Conservation (phyloP, 2,329 filamentous ascomycete genomes). For the Neofusicoccum parvum region DNA sequence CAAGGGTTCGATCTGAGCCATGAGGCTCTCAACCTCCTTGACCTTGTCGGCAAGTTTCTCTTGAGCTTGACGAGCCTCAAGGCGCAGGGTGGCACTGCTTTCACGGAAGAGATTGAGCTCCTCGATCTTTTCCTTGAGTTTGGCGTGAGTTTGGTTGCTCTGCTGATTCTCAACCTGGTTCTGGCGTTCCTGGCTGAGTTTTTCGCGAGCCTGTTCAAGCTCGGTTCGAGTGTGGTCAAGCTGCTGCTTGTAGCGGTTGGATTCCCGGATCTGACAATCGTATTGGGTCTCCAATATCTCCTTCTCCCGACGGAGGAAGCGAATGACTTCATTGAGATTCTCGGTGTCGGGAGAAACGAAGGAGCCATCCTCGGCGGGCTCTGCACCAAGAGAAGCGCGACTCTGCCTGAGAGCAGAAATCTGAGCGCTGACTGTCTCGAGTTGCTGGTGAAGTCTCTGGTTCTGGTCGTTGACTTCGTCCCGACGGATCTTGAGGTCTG, state of each 20-base stretch:
- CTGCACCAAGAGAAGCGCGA: constrained; percentile 57
- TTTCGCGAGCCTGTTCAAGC: constrained; percentile 84
- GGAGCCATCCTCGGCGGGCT: constrained; percentile 53
- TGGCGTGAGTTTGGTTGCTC: constrained; percentile 77
- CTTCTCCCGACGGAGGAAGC: constrained; percentile 90
- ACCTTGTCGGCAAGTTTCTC: constrained; percentile 74
- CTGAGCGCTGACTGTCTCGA: constrained; percentile 80
- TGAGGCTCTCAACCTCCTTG: constrained; percentile 72
- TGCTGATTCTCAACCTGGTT: constrained; percentile 73
- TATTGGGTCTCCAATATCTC: constrained; percentile 97
- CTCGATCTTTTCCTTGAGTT: constrained; percentile 91
- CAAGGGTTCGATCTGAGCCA: constrained; percentile 76
- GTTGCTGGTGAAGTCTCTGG: constrained; percentile 82
- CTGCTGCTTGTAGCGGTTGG: constrained; percentile 86
- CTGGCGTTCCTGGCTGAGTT: constrained; percentile 86
- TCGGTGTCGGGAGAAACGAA: constrained; percentile 64
- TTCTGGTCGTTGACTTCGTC: constrained; percentile 90
- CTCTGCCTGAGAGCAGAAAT: constrained; percentile 78
- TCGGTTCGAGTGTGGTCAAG: constrained; percentile 84
- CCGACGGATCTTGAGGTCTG: constrained; percentile 74
- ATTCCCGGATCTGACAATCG: constrained; percentile 84
- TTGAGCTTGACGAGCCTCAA: constrained; percentile 79
- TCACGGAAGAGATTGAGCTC: constrained; percentile 96
- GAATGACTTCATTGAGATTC: constrained; percentile 86
- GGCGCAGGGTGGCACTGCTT: constrained; percentile 87